A percentile compares a stretch with the other conserved stretches of the same genome.
phyloP scores from a whole-genome alignment of 352 stramenopile species.

The Globisporangium canariense region DNA sequence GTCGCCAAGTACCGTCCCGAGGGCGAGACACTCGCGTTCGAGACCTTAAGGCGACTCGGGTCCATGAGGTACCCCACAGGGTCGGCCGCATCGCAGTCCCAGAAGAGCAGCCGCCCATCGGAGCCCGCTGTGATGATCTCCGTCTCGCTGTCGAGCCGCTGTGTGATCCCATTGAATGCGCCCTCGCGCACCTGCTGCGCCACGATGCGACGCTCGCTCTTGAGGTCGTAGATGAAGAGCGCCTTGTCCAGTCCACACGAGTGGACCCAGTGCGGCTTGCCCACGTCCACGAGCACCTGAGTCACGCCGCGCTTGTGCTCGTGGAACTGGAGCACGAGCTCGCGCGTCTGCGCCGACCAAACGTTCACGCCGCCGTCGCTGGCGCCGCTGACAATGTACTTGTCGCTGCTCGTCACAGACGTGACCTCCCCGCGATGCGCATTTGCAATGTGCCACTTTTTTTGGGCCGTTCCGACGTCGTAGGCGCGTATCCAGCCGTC shows the following conservation, averaged over 20 bases:
- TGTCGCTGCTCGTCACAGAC: constrained; percentile 48
- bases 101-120: constrained; percentile 83
- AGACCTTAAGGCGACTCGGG: constrained; percentile 36
- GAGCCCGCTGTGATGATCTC: constrained; percentile 88
- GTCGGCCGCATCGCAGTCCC: constrained; percentile 88
- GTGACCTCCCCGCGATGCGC: constrained; percentile 86
- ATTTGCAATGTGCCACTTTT: constrained; percentile 84
- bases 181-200: constrained; percentile 77
- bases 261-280: constrained; percentile 81
- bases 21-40: constrained; percentile 48
- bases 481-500: constrained; percentile 77
- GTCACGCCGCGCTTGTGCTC: constrained; percentile 86
- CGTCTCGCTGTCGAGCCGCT: constrained; percentile 87
- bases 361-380: constrained; percentile 87
- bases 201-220: constrained; percentile 77
- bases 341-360: constrained; percentile 79
- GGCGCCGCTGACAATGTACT: constrained; percentile 80
- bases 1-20: constrained; percentile 78
- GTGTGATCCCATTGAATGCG: constrained; percentile 77
- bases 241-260: constrained; percentile 82
- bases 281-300: constrained; percentile 76
- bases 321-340: constrained; percentile 90
- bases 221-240: constrained; percentile 91
- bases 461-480: constrained; percentile 39
- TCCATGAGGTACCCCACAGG: constrained; percentile 61